Percentiles rank a stretch among this genome's conserved stretches.
Conservation (phyloP, 805 yeast genomes). For the Suhomyces prunicola region DNA sequence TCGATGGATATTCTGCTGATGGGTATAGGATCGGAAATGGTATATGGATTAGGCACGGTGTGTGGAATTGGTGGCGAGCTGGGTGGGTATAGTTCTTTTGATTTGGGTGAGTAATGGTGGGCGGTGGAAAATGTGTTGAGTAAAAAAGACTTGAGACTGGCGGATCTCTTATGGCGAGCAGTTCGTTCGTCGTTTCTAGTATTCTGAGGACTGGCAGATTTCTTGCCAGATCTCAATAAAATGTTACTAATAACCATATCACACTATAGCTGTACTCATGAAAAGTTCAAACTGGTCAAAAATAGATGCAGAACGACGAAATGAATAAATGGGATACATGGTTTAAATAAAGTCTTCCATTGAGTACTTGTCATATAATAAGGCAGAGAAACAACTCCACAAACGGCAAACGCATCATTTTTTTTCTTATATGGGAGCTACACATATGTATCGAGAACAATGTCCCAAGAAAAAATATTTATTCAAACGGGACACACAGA, state of each 20-base stretch:
- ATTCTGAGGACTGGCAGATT: neutral
- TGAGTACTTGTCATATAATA: neutral
- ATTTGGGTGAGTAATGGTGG: neutral
- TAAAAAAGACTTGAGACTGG: slow-evolving; percentile 1
- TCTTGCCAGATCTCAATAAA: neutral
- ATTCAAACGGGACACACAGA: neutral
- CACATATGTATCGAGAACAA: neutral
- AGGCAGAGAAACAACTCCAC: neutral
- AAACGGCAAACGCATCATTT: neutral
- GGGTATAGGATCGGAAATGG: slow-evolving; percentile 2
- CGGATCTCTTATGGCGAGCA: neutral
- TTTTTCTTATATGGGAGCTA: neutral
- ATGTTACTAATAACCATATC: neutral
- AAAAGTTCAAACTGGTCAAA: neutral
- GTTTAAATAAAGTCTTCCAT: neutral
- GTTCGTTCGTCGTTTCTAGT: neutral
- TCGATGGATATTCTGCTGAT: neutral
- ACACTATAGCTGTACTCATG: neutral
- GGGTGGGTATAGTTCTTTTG: neutral
- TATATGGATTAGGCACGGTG: neutral
- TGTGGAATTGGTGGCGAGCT: neutral
- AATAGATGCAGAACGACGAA: neutral
- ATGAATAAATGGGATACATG: neutral
- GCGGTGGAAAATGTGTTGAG: neutral
- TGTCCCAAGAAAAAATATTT: neutral